These are phyloP conservation scores for Diaporthe sp. DNA, from an alignment of 2,329 filamentous ascomycete species.

Conservation along the genomic window DNA sequence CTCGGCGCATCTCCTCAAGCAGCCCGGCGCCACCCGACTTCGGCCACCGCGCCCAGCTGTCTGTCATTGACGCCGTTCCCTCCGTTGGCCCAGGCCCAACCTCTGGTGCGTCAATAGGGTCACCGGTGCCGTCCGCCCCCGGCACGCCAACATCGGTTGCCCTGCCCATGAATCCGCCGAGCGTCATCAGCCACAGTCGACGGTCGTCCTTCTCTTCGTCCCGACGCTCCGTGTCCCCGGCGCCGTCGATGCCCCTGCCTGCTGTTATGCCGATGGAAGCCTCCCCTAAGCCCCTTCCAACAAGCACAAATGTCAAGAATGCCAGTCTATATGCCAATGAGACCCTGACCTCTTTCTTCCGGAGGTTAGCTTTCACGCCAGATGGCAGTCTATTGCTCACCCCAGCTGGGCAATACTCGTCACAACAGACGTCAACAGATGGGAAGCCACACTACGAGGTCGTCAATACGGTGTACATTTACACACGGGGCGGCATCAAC, in stretches of 20 bases:
- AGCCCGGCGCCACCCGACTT: conserved; percentile 93
- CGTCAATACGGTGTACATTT: conserved; percentile 98
- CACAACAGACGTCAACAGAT: conserved; percentile 74
- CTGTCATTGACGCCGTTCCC: conserved; percentile 64
- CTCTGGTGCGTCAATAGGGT: conserved; percentile 71
- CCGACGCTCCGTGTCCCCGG: conserved; percentile 90
- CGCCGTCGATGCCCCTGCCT: conserved; percentile 91
- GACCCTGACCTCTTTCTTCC: conserved; percentile 96
- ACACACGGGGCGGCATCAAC: conserved; percentile 95
- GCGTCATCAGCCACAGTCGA: conserved; percentile 88
- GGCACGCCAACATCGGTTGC: conserved; percentile 92
- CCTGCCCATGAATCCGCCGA: conserved; percentile 95
- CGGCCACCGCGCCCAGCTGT: conserved; percentile 74
- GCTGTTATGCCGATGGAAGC: conserved; percentile 95
- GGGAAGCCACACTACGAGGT: conserved; percentile 88
- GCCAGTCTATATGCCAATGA: conserved; percentile 96
- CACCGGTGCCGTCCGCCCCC: conserved; percentile 90
- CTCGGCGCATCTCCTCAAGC: conserved; percentile 88
- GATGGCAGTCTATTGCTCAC: conserved; percentile 95
- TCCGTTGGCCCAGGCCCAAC: conserved; percentile 45
- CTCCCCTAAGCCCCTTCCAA: conserved; percentile 81
- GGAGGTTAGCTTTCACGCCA: conserved; percentile 92
- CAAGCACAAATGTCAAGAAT: conserved; percentile 77
- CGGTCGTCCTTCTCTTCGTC: conserved; percentile 92
- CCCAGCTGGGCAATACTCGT: conserved; percentile 95